Evolutionary conservation across 768 basidiomycete species (phyloP).

Genomic region (Suillus decipiens): DNA sequence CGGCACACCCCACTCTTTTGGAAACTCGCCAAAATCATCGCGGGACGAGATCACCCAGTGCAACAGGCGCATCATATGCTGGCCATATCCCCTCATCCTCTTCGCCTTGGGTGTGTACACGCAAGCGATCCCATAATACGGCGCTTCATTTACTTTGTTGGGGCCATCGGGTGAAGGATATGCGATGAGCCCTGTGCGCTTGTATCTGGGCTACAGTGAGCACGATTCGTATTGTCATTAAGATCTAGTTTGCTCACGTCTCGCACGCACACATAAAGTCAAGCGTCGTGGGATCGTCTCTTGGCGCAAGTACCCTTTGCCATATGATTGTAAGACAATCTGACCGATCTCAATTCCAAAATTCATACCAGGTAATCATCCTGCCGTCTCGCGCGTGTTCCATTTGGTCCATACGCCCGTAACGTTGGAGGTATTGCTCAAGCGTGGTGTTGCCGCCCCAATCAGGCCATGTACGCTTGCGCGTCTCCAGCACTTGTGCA

Average conservation of each 20-base stretch:
- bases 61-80: conserved; percentile 63
- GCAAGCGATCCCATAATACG: conserved; percentile 54
- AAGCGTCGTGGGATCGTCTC: conserved; percentile 47
- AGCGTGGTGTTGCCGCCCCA: conserved; percentile 47
- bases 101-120: conserved; percentile 54
- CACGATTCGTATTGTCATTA: no score
- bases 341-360: no score
- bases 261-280: conserved; percentile 63
- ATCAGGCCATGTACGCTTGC: conserved; percentile 37
- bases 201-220: no score
- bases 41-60: conserved; percentile 52
- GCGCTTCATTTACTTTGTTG: conserved; percentile 30
- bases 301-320: conserved; percentile 57
- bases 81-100: conserved; percentile 9
- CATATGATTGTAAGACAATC: conserved; percentile 14
- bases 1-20: conserved; percentile 29
- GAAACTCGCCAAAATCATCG: conserved; percentile 22
- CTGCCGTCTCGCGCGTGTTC: conserved; percentile 37
- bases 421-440: conserved; percentile 47
- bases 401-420: conserved; percentile 26
- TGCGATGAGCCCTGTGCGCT: not conserved
- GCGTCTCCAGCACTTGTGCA: conserved; percentile 26
- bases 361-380: conserved; percentile 31
- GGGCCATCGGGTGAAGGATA: conserved; percentile 11
- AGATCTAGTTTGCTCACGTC: conserved; percentile 40